phyloP scores from a whole-genome alignment of 2,329 filamentous ascomycete genomes.

The Colletotrichum godetiae region DNA sequence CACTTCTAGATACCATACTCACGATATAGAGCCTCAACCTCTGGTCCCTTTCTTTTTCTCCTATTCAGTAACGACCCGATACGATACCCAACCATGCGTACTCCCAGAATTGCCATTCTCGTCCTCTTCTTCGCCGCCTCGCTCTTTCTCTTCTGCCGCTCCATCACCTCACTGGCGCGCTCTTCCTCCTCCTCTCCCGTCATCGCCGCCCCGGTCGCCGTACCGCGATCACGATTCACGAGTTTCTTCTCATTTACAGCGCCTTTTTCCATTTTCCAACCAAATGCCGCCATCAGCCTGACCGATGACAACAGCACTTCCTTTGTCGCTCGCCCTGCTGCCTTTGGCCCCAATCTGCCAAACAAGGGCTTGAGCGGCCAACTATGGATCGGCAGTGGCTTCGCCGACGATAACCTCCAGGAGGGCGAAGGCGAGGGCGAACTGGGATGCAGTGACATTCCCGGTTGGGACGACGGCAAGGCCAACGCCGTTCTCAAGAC shows the following conservation, averaged over 20 bases:
- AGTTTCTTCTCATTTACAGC: constrained; percentile 77
- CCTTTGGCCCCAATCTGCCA: constrained; percentile 87
- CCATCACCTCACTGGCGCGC: constrained; percentile 55
- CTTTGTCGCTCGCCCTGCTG: constrained; percentile 91
- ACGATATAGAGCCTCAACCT: constrained; percentile 10
- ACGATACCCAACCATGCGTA: constrained; percentile 57
- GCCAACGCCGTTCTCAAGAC: constrained; percentile 57
- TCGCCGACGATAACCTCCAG: constrained; percentile 80
- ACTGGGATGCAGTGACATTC: constrained; percentile 93
- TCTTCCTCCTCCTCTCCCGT: constrained; percentile 9
- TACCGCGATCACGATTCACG: constrained; percentile 57
- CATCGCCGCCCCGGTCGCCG: constrained; percentile 33
- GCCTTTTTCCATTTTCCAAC: constrained; percentile 90
- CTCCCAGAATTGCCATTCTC: constrained; percentile 65
- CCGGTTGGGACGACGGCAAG: constrained; percentile 80
- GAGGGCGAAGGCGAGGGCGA: constrained; percentile 80
- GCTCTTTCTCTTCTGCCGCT: constrained; percentile 66
- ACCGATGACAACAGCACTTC: constrained; percentile 99
- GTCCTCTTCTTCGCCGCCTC: constrained; percentile 64
- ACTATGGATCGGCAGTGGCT: constrained; percentile 93
- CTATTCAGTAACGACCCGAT: constrained; percentile 13
- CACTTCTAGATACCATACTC: not conserved
- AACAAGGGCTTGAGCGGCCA: constrained; percentile 84
- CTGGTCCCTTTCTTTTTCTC: not conserved
- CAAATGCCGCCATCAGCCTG: constrained; percentile 93